Evolutionary conservation across 2,329 filamentous ascomycete genomes (phyloP).

Genomic region (Cercospora sp.): DNA sequence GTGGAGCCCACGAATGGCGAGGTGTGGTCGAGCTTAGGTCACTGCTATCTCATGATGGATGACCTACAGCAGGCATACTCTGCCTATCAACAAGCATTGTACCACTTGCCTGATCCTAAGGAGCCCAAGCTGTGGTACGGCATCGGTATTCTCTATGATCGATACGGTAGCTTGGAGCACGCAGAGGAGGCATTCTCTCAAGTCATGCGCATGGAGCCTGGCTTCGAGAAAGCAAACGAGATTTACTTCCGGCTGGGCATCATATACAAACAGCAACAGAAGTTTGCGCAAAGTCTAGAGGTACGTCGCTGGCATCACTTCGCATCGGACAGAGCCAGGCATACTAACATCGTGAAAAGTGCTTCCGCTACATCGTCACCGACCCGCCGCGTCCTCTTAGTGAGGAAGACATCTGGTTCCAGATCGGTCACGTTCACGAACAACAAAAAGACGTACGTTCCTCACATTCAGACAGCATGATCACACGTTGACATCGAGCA

Average conservation of each 20-base stretch:
- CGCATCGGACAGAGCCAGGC: background rate
- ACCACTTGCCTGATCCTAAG: conserved; percentile 92
- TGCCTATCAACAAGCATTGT: conserved; percentile 91
- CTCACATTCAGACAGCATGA: background rate
- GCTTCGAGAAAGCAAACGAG: conserved; percentile 98
- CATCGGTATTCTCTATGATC: conserved; percentile 94
- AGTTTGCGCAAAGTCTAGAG: conserved; percentile 88
- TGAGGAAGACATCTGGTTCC: conserved; percentile 99
- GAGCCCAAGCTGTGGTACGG: conserved; percentile 99
- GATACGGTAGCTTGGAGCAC: conserved; percentile 94
- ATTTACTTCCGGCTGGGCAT: conserved; percentile 99
- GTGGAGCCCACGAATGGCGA: conserved; percentile 88
- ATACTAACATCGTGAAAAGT: conserved; percentile 56
- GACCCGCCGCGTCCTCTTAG: conserved; percentile 90
- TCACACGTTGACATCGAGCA: conserved; percentile 46
- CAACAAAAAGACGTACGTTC: conserved; percentile 92
- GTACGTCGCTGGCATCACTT: conserved; percentile 50
- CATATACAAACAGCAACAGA: conserved; percentile 98
- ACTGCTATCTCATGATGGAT: conserved; percentile 98
- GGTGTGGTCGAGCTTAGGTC: conserved; percentile 95
- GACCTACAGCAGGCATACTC: conserved; percentile 95
- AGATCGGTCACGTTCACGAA: conserved; percentile 97
- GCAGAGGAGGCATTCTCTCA: conserved; percentile 98
- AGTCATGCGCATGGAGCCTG: conserved; percentile 97
- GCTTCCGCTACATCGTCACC: conserved; percentile 96